phyloP scores from a whole-genome alignment of 2,329 filamentous ascomycete species.

The Fusarium multiceps region DNA sequence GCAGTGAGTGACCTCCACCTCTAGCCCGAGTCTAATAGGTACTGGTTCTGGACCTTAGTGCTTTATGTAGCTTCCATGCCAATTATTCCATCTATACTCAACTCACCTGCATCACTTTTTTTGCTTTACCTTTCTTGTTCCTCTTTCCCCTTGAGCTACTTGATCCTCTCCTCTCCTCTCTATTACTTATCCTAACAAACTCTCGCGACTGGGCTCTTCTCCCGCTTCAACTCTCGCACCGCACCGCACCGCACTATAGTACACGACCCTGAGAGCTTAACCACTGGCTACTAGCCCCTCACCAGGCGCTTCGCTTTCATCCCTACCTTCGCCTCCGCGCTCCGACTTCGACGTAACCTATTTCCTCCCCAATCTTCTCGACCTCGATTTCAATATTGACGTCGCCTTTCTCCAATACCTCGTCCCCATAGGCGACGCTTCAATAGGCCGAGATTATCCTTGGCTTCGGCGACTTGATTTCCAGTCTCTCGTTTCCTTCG shows the following conservation, averaged over 20 bases:
- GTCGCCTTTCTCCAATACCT: conserved; percentile 5
- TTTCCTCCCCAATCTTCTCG: conserved; percentile 12
- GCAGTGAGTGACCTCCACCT: conserved; percentile 27
- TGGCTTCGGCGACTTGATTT: conserved; percentile 1
- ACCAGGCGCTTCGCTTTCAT: conserved; percentile 29
- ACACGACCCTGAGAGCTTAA: conserved; percentile 38
- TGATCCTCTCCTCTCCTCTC: not conserved
- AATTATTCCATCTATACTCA: conserved; percentile 25
- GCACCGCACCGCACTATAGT: not conserved
- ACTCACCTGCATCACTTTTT: not conserved
- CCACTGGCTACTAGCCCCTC: conserved; percentile 34
- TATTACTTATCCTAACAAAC: conserved; percentile 5
- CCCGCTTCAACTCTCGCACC: conserved; percentile 17
- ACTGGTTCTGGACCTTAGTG: not conserved
- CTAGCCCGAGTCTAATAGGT: not conserved
- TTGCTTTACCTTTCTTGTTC: not conserved
- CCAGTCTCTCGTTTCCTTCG: conserved; percentile 16
- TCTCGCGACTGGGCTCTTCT: conserved; percentile 18
- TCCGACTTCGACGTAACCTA: conserved; percentile 32
- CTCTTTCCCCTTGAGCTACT: conserved; percentile 2
- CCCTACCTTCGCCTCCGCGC: conserved; percentile 27
- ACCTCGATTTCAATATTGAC: conserved; percentile 12
- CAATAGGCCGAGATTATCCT: not conserved
- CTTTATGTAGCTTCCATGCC: conserved; percentile 18
- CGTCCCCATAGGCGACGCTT: conserved; percentile 19